Percentiles rank a stretch among this genome's conserved stretches.
phyloP scores from a whole-genome alignment of 805 yeast genomes.

The Torulaspora indica region DNA sequence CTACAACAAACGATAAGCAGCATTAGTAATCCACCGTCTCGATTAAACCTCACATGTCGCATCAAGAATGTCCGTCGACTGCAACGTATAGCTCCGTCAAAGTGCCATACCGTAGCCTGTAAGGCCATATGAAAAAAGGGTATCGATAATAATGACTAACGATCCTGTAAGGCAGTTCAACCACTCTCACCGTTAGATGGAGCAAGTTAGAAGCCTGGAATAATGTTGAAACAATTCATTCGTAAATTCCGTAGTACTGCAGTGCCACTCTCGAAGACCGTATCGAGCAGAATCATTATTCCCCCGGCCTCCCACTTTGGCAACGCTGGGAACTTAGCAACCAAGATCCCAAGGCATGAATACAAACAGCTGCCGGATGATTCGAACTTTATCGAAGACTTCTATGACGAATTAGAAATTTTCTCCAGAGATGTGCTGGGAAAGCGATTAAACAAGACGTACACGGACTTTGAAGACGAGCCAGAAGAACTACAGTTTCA shows the following conservation, averaged over 20 bases:
- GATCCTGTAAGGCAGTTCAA: neutral
- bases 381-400: slow-evolving; percentile 48
- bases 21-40: neutral
- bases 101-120: neutral
- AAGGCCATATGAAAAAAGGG: neutral
- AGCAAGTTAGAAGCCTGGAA: neutral
- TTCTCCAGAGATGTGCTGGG: slow-evolving; percentile 20
- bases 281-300: slow-evolving; percentile 22
- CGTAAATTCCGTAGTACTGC: slow-evolving; percentile 9
- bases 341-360: slow-evolving; percentile 19
- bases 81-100: neutral
- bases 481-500: slow-evolving; percentile 40
- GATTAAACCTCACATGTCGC: neutral
- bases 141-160: neutral
- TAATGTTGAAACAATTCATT: slow-evolving; percentile 1
- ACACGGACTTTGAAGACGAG: slow-evolving; percentile 38
- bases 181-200: neutral
- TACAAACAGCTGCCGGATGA: slow-evolving; percentile 52
- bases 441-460: slow-evolving; percentile 29
- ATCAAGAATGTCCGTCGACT: neutral
- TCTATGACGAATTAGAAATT: slow-evolving; percentile 40
- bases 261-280: slow-evolving; percentile 12
- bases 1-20: too few relatives aligned
- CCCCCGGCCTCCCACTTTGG: slow-evolving; percentile 22
- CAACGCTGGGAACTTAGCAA: slow-evolving; percentile 2